Evolutionary conservation across 2,329 filamentous ascomycete species (phyloP).

Genomic region (Sordariomycetes sp.): DNA sequence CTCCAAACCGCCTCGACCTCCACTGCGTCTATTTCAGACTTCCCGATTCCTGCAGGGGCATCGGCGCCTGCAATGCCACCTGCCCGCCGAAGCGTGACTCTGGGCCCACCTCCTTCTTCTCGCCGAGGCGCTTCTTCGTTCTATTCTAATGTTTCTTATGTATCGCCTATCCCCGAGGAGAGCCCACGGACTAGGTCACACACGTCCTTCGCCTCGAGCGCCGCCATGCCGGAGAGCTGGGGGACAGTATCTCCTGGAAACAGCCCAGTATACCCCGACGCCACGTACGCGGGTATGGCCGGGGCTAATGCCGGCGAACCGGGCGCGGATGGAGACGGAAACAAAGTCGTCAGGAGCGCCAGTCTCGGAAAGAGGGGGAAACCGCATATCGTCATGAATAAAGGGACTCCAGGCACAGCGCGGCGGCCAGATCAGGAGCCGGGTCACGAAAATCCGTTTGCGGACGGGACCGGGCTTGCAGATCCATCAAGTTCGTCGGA

Average conservation of each 20-base stretch:
- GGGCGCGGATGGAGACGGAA: slow-evolving; percentile 35
- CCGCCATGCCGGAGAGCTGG: slow-evolving; percentile 61
- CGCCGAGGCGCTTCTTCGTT: slow-evolving; percentile 52
- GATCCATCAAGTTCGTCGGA: slow-evolving; percentile 7
- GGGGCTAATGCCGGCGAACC: background rate
- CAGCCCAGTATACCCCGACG: slow-evolving; percentile 32
- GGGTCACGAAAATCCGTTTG: slow-evolving; percentile 24
- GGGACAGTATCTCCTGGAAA: slow-evolving; percentile 30
- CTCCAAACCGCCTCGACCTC: slow-evolving; percentile 39
- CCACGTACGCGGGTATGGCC: slow-evolving; percentile 25
- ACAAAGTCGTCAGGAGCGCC: slow-evolving; percentile 47
- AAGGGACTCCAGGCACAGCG: slow-evolving; percentile 6
- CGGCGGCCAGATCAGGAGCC: slow-evolving; percentile 23
- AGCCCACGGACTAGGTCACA: slow-evolving; percentile 45
- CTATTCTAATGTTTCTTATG: slow-evolving; percentile 55
- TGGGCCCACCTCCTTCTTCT: slow-evolving; percentile 51
- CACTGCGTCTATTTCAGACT: slow-evolving; percentile 48
- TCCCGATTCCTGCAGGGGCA: slow-evolving; percentile 30
- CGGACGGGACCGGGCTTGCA: slow-evolving; percentile 32
- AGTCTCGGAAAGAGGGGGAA: slow-evolving; percentile 51
- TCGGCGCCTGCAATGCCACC: slow-evolving; percentile 16
- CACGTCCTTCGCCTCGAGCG: slow-evolving; percentile 60
- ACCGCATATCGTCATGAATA: slow-evolving; percentile 41
- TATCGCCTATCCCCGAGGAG: slow-evolving; percentile 70
- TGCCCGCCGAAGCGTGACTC: slow-evolving; percentile 36